These are phyloP conservation scores for Candida cerambycidarum DNA, from an alignment of 805 yeast genomes.

Conservation along the genomic window DNA sequence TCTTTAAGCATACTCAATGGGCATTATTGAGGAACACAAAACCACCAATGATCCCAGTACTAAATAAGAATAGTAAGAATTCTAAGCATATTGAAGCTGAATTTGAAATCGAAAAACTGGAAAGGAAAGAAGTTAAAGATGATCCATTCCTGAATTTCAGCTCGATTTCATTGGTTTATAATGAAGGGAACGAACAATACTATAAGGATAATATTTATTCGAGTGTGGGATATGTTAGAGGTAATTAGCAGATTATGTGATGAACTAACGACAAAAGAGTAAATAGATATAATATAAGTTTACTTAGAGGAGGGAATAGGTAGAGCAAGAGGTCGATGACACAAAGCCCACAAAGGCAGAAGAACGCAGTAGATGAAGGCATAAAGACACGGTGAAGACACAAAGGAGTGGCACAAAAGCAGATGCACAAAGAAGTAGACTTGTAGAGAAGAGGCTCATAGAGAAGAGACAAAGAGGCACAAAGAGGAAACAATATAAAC, in stretches of 20 bases:
- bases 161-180: conserved; percentile 82
- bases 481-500: background rate
- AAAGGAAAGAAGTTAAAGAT: conserved; percentile 11
- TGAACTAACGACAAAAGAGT: too few relatives aligned
- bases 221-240: conserved; percentile 55
- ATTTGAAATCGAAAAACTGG: conserved; percentile 15
- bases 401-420: too few relatives aligned
- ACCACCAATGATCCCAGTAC: conserved; percentile 94
- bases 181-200: conserved; percentile 46
- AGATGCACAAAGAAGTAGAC: conserved; percentile 28
- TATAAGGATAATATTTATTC: conserved; percentile 51
- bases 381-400: too few relatives aligned
- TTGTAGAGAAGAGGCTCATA: conserved; percentile 32
- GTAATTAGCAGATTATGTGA: background rate
- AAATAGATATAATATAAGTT: too few relatives aligned
- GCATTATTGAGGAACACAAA: conserved; percentile 87
- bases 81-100: conserved; percentile 21
- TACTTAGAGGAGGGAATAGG: too few relatives aligned
- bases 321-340: too few relatives aligned
- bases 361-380: too few relatives aligned
- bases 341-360: too few relatives aligned
- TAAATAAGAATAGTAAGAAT: conserved; percentile 33
- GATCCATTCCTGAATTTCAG: conserved; percentile 87
- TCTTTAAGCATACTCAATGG: conserved; percentile 93
- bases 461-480: background rate